Evolutionary conservation across 1,284 basidiomycete genomes (phyloP), one percentile per base, ranked within the genome.

Genomic region (Cerrena zonata): DNA sequence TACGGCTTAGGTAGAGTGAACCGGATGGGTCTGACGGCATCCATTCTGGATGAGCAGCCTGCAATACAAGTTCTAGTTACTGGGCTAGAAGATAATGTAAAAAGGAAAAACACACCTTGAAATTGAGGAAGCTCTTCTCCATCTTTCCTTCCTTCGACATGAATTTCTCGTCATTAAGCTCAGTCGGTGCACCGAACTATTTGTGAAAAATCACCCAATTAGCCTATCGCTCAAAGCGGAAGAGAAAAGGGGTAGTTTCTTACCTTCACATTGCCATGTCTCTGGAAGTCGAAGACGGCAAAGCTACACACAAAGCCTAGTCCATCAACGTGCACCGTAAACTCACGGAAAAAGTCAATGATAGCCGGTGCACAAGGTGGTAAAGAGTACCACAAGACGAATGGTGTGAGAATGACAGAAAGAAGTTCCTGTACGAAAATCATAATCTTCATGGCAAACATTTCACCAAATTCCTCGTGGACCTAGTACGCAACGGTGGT

Each of bases 291-390:
- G 65, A 99, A 99, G 50, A 96, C 94, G 1, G 95, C 96, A 70
- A 98, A 99, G 53, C 89, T 93, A 66, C 96, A 99, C 7, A 99
- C 91, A 63, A 96, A 95, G 10, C 96, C 95, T 2, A 96, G 77
- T 1, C 94, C 92, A 59, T 97, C 94, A 26, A 99, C 89, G 66
- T 98, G 94, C 1, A 99, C 86, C 0, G 93, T 91, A 64, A 96
- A 98, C 70, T 97, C 94, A 44, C 93, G 80, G 77, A 97, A 96
- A 65, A 98, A 96, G 65, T 98, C 94, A 54, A 97, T 80, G 57
- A 97, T 89, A 0, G 85, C 85, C 5, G 89, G 86, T 2, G 94
- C 90, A 63, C 91, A 94, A 0, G 73, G 74, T 0, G 95, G 94
- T 4, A 99, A 77, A 13, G 93, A 91, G 65, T 89, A 88, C 86